Evolutionary conservation across 139 green algal species (phyloP).

Genomic region (Chlamydomonas eustigma): DNA sequence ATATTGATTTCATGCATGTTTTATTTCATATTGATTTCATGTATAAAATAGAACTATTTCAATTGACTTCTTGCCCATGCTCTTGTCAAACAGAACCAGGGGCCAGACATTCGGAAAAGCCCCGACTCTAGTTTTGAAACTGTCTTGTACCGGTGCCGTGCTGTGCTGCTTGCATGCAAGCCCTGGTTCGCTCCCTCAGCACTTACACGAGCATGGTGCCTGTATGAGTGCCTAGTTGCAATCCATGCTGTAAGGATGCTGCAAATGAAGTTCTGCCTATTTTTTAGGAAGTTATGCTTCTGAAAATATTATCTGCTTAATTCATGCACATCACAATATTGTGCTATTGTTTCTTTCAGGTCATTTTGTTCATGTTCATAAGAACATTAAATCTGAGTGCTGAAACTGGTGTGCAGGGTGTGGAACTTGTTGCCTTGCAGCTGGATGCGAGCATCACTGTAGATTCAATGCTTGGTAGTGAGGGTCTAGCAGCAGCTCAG

Average conservation of each 20-base stretch:
- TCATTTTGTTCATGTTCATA: too few species aligned
- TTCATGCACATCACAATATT: too few species aligned
- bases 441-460: neutral
- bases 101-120: neutral
- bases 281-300: neutral
- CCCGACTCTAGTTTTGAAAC: slow-evolving; percentile 2
- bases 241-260: neutral
- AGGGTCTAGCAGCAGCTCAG: neutral
- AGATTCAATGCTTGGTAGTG: neutral
- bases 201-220: slow-evolving; percentile 1
- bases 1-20: neutral
- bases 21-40: neutral
- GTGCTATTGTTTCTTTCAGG: too few species aligned
- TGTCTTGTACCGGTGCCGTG: neutral
- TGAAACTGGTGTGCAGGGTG: too few species aligned
- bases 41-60: too few species aligned
- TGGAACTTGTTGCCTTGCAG: neutral
- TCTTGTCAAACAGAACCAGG: slow-evolving; percentile 2
- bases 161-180: neutral
- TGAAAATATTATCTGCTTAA: too few species aligned
- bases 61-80: neutral
- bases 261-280: neutral
- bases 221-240: slow-evolving; percentile 4
- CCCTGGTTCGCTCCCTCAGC: neutral
- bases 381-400: too few species aligned